A percentile compares a stretch with the other conserved stretches of the same genome.
Evolutionary conservation across 169 alveolate species (phyloP).

Genomic region (Eimeria sp.): DNA sequence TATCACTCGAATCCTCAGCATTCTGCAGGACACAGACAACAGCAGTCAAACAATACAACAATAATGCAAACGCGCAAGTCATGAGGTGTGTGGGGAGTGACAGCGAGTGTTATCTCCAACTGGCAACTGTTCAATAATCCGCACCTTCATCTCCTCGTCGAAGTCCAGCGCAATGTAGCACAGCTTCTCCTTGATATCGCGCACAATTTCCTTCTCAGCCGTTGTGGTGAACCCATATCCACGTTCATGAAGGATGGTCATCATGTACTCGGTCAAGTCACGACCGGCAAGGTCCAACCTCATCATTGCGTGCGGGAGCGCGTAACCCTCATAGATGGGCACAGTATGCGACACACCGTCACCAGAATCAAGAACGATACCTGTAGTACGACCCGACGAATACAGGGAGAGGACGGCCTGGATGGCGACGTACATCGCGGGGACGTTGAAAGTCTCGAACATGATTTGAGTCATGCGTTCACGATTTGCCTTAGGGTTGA

Average conservation of each 20-base stretch:
- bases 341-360: conserved; percentile 99
- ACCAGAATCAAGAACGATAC: conserved; percentile 99
- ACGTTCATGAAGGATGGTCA: conserved; percentile 97
- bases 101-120: conserved; percentile 9
- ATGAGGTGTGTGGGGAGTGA: background rate
- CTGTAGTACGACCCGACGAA: conserved; percentile 99
- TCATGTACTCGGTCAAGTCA: conserved; percentile 98
- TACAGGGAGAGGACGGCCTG: conserved; percentile 99
- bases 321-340: conserved; percentile 99
- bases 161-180: conserved; percentile 98
- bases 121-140: conserved; percentile 74
- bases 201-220: conserved; percentile 99
- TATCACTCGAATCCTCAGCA: conserved; percentile 92
- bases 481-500: conserved; percentile 99
- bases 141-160: conserved; percentile 96
- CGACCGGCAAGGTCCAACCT: conserved; percentile 99
- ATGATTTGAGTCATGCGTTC: conserved; percentile 98
- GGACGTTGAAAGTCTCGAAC: conserved; percentile 99
- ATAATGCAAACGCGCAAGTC: background rate
- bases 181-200: conserved; percentile 99
- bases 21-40: conserved; percentile 60
- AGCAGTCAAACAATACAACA: background rate
- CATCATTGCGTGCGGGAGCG: conserved; percentile 99
- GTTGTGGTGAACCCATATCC: conserved; percentile 98
- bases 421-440: conserved; percentile 98